Conservation (phyloP, 257 asterid species). For the Solanum pennellii region DNA sequence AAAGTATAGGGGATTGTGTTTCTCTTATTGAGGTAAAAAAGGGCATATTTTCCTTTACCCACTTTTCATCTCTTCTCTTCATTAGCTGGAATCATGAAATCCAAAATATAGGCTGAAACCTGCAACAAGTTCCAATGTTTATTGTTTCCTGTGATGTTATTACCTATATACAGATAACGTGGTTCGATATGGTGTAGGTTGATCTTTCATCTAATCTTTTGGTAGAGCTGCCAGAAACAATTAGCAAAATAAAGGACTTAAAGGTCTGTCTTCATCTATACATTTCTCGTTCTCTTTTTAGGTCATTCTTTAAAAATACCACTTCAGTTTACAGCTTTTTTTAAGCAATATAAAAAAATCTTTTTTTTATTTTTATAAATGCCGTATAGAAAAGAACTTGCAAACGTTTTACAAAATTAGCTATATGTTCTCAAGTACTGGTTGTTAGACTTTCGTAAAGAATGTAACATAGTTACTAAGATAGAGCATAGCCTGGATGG, state of each 20-base stretch:
- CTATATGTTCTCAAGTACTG: background rate
- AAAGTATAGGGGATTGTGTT: slow-evolving; percentile 51
- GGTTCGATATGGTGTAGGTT: slow-evolving; percentile 44
- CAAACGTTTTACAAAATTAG: background rate
- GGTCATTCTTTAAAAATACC: background rate
- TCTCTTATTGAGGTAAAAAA: slow-evolving; percentile 70
- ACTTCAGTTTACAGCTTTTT: background rate
- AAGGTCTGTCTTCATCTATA: slow-evolving; percentile 35
- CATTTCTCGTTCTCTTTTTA: background rate
- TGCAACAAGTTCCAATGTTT: background rate
- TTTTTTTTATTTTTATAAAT: background rate
- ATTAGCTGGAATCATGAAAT: background rate
- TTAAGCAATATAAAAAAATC: background rate
- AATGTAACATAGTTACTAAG: background rate
- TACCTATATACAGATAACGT: background rate
- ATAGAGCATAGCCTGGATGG: background rate
- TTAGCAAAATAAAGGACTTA: slow-evolving; percentile 41
- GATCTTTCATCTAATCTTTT: slow-evolving; percentile 78
- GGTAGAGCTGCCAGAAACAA: slow-evolving; percentile 59
- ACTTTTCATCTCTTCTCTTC: background rate
- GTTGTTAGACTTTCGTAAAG: background rate
- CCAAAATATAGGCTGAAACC: background rate
- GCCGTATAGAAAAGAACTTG: background rate
- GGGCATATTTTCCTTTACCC: background rate
- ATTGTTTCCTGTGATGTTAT: slow-evolving; percentile 1